Base-by-base conservation (phyloP, 805 yeast genomes). In the Zygosaccharomyces siamensis region DNA sequence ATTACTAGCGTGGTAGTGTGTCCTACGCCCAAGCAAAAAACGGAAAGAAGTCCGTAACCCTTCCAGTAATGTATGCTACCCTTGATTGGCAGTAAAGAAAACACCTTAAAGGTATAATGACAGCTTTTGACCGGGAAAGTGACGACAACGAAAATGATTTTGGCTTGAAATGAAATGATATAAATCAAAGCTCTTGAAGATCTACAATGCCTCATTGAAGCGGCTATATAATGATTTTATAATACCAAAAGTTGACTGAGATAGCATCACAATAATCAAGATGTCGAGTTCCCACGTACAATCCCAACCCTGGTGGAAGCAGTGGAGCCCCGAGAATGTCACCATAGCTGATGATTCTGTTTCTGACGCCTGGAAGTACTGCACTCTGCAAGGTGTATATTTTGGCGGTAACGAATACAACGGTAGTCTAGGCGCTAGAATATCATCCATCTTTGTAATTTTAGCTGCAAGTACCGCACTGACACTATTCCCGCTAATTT, bases 381-480 rank as follows among this genome's bases (percentile, higher is more conserved):
- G 78, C 52, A 72, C 70, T 3, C 42, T 73, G 20, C 64, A 71
- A 24, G 77, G 77, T 8, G 76, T 70, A 3, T 67, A 63, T 54
- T 69, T 58, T 38, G 69, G 72, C 21, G 72, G 58, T 8, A 68
- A 69, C 48, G 76, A 68, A 18, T 75, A 70, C 58, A 67, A 66
- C 45, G 80, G 79, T 5, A 56, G 61, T 16, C 49, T 74, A 21
- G 78, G 78, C 2, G 75, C 75, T 7, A 70, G 80, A 43, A 70
- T 76, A 49, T 80, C 86, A 2, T 67, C 87, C 3, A 67, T 83
- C 5, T 83, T 83, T 62, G 88, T 83, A 28, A 77, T 83, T 39
- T 55, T 81, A 51, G 55, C 66, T 6, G 74, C 80, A 5, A 74
- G 84, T 3, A 66, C 75, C 1, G 54, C 76, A 39, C 76, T 74